Base-by-base conservation (phyloP, 805 yeast species). In the Yamadazyma laniorum region DNA sequence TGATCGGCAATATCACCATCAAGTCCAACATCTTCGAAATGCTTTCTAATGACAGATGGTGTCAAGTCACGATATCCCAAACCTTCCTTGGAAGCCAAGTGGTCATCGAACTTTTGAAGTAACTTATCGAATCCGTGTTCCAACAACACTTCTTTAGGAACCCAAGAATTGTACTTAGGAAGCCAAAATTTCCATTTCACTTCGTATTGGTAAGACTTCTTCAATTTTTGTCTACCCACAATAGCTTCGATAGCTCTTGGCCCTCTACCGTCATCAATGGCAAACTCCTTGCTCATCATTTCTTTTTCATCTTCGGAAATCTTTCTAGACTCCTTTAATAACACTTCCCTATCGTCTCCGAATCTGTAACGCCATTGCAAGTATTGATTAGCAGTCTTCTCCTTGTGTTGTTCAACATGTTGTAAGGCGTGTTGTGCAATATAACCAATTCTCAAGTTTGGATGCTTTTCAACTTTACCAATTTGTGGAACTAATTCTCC, bases 1-100 rank as follows among this genome's bases (percentile, higher is more conserved):
- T 91, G 98, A 64, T 93, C 96, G 26, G 98, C 98, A 68, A 91
- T 90, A 57, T 91, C 99, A 51, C 97, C 95, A 56, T 93, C 99
- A 51, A 91, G 75, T 44, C 99, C 99, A 55, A 91, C 95, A 55
- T 82, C 98, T 66, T 91, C 98, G 49, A 91, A 91, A 65, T 91
- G 99, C 72, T 91, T 85, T 60, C 98, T 80, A 50, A 91, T 91
- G 15, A 89, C 97, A 38, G 85, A 77, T 35, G 98, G 98, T 21
- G 80, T 77, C 49, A 91, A 76, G 33, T 63, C 68, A 47, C 70
- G 53, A 57, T 67, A 68, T 6, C 73, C 73, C 45, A 68, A 63
- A 50, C 74, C 74, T 55, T 68, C 73, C 51, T 73, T 59, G n/a
- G 72, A 66, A 25, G 74, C 72, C 48, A 68, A 73, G 51, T 66